Evolutionary conservation across 371 early-diverging fungal genomes (phyloP).

Genomic region (Actinomortierella wolfii): DNA sequence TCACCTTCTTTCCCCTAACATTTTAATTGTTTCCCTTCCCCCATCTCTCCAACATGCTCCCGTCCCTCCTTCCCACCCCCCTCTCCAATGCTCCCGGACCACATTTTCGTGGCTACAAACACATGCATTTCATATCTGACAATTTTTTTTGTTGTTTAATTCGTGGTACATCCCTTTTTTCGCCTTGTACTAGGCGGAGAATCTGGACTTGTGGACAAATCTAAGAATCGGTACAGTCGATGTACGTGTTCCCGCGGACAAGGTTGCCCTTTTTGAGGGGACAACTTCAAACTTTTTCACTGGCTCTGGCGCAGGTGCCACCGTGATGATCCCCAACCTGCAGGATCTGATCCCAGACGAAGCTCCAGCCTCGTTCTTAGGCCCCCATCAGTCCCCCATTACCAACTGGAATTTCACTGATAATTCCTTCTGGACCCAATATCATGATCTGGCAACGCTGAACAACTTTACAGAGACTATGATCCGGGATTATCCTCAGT

Average conservation of each 20-base stretch:
- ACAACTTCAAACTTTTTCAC: conserved; percentile 13
- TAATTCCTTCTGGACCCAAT: conserved; percentile 34
- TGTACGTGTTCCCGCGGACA: conserved; percentile 28
- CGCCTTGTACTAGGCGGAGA: conserved; percentile 15
- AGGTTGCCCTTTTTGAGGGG: too few species aligned
- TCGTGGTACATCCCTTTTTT: too few species aligned
- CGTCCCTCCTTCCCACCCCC: neutral
- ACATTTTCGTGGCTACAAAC: neutral
- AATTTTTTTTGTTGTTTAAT: neutral
- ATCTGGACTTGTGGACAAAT: conserved; percentile 46
- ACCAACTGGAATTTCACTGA: conserved; percentile 25
- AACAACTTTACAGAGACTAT: conserved; percentile 43
- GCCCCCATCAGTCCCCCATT: neutral
- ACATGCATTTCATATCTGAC: neutral
- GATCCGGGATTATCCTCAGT: conserved; percentile 34
- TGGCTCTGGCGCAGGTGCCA: conserved; percentile 10
- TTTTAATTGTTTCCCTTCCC: neutral
- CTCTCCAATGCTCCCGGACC: neutral
- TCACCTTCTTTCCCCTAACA: too few species aligned
- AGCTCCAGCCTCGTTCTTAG: conserved; percentile 10
- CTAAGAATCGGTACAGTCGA: conserved; percentile 42
- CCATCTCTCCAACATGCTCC: neutral
- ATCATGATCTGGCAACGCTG: conserved; percentile 34
- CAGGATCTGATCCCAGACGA: conserved; percentile 37
- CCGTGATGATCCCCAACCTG: conserved; percentile 39